Evolutionary conservation across 306 rosid species (phyloP).

Genomic region (Cyclanthera cordifolia): DNA sequence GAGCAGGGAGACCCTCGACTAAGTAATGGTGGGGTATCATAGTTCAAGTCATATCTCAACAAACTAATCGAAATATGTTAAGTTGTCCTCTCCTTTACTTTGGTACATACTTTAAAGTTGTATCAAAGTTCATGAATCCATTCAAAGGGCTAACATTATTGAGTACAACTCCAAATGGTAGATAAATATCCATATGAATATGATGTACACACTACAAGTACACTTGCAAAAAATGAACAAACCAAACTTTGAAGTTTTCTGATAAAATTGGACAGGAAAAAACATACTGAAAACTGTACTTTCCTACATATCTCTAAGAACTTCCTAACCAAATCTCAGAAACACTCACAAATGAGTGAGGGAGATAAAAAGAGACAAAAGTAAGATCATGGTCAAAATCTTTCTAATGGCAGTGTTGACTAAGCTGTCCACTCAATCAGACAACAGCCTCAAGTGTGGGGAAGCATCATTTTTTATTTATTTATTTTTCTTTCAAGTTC

Average conservation of each 20-base stretch:
- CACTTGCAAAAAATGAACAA: conserved; percentile 6
- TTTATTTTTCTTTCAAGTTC: neutral
- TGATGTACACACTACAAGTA: conserved; percentile 37
- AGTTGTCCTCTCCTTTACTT: neutral
- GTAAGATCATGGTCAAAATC: conserved; percentile 47
- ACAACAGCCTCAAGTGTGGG: conserved; percentile 25
- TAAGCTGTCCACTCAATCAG: conserved; percentile 53
- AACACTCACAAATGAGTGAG: conserved; percentile 5
- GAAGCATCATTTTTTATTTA: conserved; percentile 1
- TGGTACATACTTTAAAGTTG: neutral
- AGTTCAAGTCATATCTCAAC: too few species aligned
- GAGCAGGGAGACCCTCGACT: too few species aligned
- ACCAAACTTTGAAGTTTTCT: neutral
- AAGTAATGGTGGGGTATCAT: too few species aligned
- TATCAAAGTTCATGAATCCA: neutral
- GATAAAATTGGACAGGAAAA: conserved; percentile 18
- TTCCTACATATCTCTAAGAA: conserved; percentile 1
- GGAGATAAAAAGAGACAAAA: conserved; percentile 8
- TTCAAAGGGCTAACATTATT: neutral
- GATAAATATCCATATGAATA: conserved; percentile 15
- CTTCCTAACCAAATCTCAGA: neutral
- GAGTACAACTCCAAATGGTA: neutral
- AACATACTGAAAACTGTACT: conserved; percentile 17
- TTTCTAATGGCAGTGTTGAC: conserved; percentile 68
- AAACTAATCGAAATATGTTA: neutral